Conservation (phyloP, 495 filamentous ascomycete species). For the Xylaria bambusicola region DNA sequence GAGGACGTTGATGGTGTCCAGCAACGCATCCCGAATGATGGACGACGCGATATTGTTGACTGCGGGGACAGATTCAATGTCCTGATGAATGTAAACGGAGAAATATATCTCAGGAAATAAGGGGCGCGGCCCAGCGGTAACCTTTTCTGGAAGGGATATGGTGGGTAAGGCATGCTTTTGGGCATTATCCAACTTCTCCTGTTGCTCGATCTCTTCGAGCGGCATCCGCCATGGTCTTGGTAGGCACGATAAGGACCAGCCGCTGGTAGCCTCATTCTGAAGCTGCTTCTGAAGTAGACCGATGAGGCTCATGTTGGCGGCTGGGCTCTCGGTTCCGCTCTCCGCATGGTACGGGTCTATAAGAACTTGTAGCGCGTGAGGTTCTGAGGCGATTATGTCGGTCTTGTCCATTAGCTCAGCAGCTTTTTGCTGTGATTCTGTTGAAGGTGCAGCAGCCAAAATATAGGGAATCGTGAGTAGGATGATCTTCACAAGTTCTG, state of each 20-base stretch:
- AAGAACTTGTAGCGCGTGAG: constrained; percentile 76
- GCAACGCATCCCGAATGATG: constrained; percentile 78
- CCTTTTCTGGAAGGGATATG: constrained; percentile 71
- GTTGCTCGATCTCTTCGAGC: constrained; percentile 48
- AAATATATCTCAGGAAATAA: constrained; percentile 92
- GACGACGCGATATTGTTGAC: constrained; percentile 73
- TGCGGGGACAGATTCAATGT: constrained; percentile 87
- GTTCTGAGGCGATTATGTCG: constrained; percentile 83
- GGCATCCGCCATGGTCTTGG: constrained; percentile 79
- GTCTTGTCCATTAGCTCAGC: constrained; percentile 84
- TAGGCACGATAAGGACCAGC: constrained; percentile 78
- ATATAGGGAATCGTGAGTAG: constrained; percentile 91
- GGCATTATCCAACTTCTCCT: constrained; percentile 58
- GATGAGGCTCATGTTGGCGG: constrained; percentile 63
- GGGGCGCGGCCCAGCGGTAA: constrained; percentile 69
- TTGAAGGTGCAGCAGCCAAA: constrained; percentile 67
- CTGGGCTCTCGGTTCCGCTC: constrained; percentile 36
- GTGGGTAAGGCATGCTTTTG: constrained; percentile 74
- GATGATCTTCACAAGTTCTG: constrained; percentile 93
- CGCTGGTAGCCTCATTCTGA: constrained; percentile 64
- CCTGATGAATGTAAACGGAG: constrained; percentile 87
- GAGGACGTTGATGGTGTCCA: constrained; percentile 92
- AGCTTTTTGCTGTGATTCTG: constrained; percentile 68
- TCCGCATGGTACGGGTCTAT: constrained; percentile 79
- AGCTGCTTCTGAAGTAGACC: constrained; percentile 83